Evolutionary conservation across 2,329 filamentous ascomycete species (phyloP), one percentile per base, ranked within the genome.

Genomic region (Monosporascus sp.): DNA sequence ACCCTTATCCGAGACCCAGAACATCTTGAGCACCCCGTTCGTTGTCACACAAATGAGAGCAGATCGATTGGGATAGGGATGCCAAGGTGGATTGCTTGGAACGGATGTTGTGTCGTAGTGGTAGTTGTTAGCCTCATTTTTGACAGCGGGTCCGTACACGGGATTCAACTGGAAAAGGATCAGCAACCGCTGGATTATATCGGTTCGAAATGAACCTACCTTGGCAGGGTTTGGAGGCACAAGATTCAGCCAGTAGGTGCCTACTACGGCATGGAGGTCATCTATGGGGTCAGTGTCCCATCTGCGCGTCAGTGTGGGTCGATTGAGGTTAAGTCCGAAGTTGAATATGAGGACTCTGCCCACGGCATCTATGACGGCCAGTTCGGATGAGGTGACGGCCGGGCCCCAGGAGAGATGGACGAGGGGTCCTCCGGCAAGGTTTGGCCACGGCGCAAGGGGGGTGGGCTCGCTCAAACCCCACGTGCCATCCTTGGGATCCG

Each of bases 331-430:
- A 56, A 86, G 81, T 17, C 81, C 80, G 60, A 91, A 86, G 47
- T 80, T 84, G 60, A 92, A 80, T 51, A 97, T 84, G 55, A 85
- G 81, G 22, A 96, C 81, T 53, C 89, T 82, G 6, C 93, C 94
- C 24, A 84, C 82, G 27, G 85, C 80, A 70, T 97, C 93, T 55
- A 94, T 79, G 19, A 94, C 81, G 2, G 91, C 92, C 52, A 99
- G 78, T 61, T 97, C 94, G 2, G 86, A 85, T 6, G 43, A 46
- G 14, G 7, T 46, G 37, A 84, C 87, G 5, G 81, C 79, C 0
- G 78, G 72, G 49, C 88, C 89, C 91, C 92, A 97, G 50, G 84
- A 86, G 9, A 99, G 72, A 70, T 97, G 92, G 19, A 88, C 84
- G 41, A 96, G 77, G 4, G 82, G 84, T 31, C 84, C 84, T 1